A percentile compares a stretch with the other conserved stretches of the same genome.
phyloP scores from a whole-genome alignment of 2,329 filamentous ascomycete genomes.

The Neonectria neomacrospora region DNA sequence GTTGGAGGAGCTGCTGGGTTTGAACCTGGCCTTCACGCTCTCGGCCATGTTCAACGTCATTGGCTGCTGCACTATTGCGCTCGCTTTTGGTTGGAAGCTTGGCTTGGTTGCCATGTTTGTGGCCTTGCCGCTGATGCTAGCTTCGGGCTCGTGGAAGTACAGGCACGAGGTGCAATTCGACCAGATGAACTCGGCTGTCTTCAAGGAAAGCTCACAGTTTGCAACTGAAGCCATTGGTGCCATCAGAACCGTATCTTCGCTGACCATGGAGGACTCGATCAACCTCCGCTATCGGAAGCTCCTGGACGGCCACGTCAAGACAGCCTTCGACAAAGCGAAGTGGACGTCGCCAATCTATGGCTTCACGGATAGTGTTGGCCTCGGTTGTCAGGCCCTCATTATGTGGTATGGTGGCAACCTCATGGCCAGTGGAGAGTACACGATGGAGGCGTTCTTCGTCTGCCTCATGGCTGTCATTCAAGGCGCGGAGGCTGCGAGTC shows the following conservation, averaged over 20 bases:
- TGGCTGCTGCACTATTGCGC: conserved; percentile 45
- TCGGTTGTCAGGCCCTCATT: conserved; percentile 59
- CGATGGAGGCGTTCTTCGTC: conserved; percentile 61
- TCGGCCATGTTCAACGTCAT: conserved; percentile 45
- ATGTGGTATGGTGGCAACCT: conserved; percentile 61
- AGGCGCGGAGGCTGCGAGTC: conserved; percentile 56
- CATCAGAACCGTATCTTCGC: conserved; percentile 69
- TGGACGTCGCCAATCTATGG: conserved; percentile 50
- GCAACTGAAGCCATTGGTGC: conserved; percentile 71
- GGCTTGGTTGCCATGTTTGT: conserved; percentile 51
- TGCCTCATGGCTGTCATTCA: conserved; percentile 62
- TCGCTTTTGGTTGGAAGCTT: conserved; percentile 53
- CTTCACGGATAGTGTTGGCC: conserved; percentile 51
- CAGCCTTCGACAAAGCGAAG: conserved; percentile 46
- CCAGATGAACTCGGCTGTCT: conserved; percentile 66
- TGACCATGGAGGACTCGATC: conserved; percentile 70
- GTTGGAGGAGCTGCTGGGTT: conserved; percentile 47
- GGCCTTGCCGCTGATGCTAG: conserved; percentile 49
- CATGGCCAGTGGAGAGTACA: conserved; percentile 45
- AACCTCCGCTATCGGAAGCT: conserved; percentile 51
- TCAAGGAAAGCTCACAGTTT: conserved; percentile 70
- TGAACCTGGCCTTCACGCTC: conserved; percentile 46
- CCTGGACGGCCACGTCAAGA: conserved; percentile 48
- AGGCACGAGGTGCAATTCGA: conserved; percentile 66
- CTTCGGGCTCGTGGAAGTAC: conserved; percentile 50